Conservation (phyloP, 2,329 filamentous ascomycete species). For the Colletotrichum brevisporum region DNA sequence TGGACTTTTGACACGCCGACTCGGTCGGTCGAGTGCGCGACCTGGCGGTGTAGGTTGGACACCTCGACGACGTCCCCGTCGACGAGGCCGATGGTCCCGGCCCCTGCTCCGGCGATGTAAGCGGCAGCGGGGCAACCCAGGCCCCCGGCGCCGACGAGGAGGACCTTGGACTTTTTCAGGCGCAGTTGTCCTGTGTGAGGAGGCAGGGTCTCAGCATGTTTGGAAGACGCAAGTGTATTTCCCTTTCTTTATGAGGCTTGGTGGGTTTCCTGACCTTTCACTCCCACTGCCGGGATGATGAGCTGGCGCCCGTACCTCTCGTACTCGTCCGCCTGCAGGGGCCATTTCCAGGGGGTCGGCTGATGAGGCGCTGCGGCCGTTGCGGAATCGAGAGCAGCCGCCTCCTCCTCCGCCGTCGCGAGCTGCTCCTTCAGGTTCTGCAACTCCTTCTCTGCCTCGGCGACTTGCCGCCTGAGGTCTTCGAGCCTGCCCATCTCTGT, state of each 20-base stretch:
- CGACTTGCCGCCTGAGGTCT: constrained; percentile 62
- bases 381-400: constrained; percentile 38
- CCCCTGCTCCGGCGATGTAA: constrained; percentile 92
- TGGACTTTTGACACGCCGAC: constrained; percentile 86
- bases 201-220: constrained; percentile 9
- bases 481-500: constrained; percentile 56
- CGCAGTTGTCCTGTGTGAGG: constrained; percentile 76
- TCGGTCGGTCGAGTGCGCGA: constrained; percentile 80
- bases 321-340: constrained; percentile 81
- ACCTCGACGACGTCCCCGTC: constrained; percentile 91
- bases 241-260: background rate
- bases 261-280: constrained; percentile 69
- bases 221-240: background rate
- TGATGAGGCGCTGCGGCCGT: constrained; percentile 24
- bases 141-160: constrained; percentile 90
- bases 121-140: constrained; percentile 91
- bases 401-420: constrained; percentile 53
- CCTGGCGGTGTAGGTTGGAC: constrained; percentile 94
- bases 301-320: constrained; percentile 91
- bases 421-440: constrained; percentile 61
- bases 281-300: constrained; percentile 85
- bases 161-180: constrained; percentile 77
- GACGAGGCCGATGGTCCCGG: constrained; percentile 85
- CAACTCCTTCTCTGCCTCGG: constrained; percentile 63
- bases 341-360: constrained; percentile 69